Base-by-base conservation (phyloP, 2,329 filamentous ascomycete species). In the Aspergillus vadensis region DNA sequence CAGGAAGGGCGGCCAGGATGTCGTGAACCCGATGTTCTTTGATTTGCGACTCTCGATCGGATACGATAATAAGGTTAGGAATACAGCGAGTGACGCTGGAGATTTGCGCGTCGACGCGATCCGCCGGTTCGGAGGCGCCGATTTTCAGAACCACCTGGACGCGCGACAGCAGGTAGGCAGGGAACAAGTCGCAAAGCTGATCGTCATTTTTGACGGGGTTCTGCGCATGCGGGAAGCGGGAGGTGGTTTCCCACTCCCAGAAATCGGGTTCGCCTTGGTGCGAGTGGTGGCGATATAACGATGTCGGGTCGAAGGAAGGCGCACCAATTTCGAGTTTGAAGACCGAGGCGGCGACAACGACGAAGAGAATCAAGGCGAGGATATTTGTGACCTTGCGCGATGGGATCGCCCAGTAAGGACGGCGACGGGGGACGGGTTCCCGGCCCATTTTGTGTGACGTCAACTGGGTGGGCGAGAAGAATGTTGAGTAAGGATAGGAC, bases 21-120 rank as follows among this genome's bases (percentile, higher is more conserved):
- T 84, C 80, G 58, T 82, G 72, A 9, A 78, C 75, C 4, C 71
- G 67, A 54, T 79, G 77, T n/a, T 77, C 79, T 52, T 76, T 72
- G 17, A 83, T 70, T 6, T 72, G 70, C 55, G 82, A 78, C 49
- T 80, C 80, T 12, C 81, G 75, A 66, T 86, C 83, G 57, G 83
- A 84, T 66, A 83, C 81, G 65, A 85, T 73, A 53, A 83, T 75
- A 15, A 83, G 70, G 62, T 73, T 72, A 30, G 68, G 64, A 25
- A 85, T 81, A 69, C 80, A 85, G 19, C 82, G 81, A 49, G 84
- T 84, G 36, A 83, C 80, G 64, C 80, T 84, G 44, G 78, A 71
- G 49, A 86, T 73, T 56, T 85, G 83, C 3, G 81, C 78, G 27
- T 80, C 74, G 21, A 78, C 65, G 55, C 77, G 77, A 44, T 78